Base-by-base conservation (phyloP, 2,329 filamentous ascomycete genomes). In the Periconia digitata region DNA sequence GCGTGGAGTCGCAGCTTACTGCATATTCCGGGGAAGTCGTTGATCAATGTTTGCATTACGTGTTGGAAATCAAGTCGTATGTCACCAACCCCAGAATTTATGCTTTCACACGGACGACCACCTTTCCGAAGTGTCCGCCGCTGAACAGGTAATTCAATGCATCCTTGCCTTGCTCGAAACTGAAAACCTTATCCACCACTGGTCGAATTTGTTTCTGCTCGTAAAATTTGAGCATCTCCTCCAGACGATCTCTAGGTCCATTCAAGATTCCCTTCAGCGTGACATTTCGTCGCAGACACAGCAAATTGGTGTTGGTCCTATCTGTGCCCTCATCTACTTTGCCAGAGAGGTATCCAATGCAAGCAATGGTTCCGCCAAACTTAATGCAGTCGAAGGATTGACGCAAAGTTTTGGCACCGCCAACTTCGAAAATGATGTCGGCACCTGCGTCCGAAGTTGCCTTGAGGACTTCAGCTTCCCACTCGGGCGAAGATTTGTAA, bases 191-290 rank as follows among this genome's bases (percentile, higher is more conserved):
- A 47, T 76, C 74, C 1, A 76, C 63, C 2, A 75, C 70, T 0
- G 73, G 72, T 23, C 60, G 66, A 17, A 76, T 73, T 51, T 69
- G 43, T 52, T 75, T 72, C 40, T 70, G 59, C 2, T 68, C 61
- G 52, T 75, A 76, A 49, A 76, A 75, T 40, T 55, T 51, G 40
- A 70, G 54, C 72, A 76, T 73, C 54, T 73, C 68, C 47, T 74
- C 72, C 16, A 76, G 79, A 35, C 77, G 70, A 52, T 83, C 80
- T 53, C 76, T 77, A 0, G 85, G 83, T 0, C 85, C 85, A 63
- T 86, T 86, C 22, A 86, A 58, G 6, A 87, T 79, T 0, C 85
- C 79, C 63, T 80, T 81, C 7, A 82, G 59, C 1, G 78, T 81
- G 1, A 81, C 76, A 36, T 75, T 82, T 18, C 76, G 70, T 51